A percentile compares a stretch with the other conserved stretches of the same genome.
Evolutionary conservation across 139 green algal species (phyloP).

Genomic region (Desmodesmus armatus): DNA sequence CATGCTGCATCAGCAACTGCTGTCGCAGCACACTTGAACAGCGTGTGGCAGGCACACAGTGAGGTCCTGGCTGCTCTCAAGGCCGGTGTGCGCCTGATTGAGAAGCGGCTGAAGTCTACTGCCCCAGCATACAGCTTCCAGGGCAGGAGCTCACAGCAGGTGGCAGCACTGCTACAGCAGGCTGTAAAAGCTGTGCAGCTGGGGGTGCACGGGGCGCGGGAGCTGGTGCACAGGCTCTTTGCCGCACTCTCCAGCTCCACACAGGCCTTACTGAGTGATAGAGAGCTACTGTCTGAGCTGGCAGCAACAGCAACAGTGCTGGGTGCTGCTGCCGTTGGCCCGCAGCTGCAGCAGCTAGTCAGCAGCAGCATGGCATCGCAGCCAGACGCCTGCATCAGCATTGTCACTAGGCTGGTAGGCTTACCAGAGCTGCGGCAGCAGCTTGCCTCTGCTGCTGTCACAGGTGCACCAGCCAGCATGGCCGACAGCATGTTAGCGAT

Average conservation of each 20-base stretch:
- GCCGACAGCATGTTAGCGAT: no score
- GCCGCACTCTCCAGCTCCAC: not conserved
- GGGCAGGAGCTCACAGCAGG: not conserved
- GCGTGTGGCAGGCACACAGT: no score
- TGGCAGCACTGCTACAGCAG: not conserved
- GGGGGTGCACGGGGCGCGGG: not conserved
- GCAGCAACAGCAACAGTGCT: not conserved
- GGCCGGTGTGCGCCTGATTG: not conserved
- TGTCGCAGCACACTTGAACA: no score
- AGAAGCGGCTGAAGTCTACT: no score
- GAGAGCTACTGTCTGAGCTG: not conserved
- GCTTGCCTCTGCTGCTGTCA: no score
- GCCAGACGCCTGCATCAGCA: no score
- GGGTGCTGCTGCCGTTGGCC: not conserved
- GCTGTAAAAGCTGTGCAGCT: not conserved
- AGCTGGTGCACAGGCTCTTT: not conserved
- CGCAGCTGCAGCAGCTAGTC: not conserved
- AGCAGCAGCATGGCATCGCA: no score
- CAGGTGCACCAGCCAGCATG: no score
- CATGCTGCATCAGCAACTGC: no score
- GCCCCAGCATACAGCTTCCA: not conserved
- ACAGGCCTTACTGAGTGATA: not conserved
- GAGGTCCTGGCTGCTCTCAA: not conserved
- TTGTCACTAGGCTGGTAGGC: no score
- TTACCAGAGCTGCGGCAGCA: no score